Conservation (phyloP, 805 yeast species). For the Schizosaccharomyces osmophilus region DNA sequence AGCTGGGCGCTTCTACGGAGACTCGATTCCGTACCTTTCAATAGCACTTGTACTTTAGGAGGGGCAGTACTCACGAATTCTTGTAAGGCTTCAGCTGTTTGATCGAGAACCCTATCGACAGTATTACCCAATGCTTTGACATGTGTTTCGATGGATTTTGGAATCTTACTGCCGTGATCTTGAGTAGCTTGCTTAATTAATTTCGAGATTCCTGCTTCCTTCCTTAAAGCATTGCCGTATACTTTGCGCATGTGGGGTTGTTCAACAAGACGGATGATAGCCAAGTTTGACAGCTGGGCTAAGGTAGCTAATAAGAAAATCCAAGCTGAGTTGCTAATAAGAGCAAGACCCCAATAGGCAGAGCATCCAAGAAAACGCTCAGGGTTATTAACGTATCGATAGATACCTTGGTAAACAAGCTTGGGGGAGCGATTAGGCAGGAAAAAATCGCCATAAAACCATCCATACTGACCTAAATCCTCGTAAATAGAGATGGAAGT, state of each 20-base stretch:
- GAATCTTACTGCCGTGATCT: constrained; percentile 9
- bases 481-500: constrained; percentile 42
- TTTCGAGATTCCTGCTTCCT: constrained; percentile 23
- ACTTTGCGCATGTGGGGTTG: constrained; percentile 53
- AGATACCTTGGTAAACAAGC: constrained; percentile 56
- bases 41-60: background rate
- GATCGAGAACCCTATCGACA: constrained; percentile 17
- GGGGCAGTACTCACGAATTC: constrained; percentile 15
- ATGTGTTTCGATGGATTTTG: constrained; percentile 9
- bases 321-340: constrained; percentile 27
- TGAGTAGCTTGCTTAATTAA: constrained; percentile 14
- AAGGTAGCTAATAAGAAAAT: constrained; percentile 29
- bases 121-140: constrained; percentile 13
- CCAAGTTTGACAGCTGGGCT: constrained; percentile 43
- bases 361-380: constrained; percentile 57
- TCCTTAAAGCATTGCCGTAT: constrained; percentile 39
- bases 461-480: constrained; percentile 62
- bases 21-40: background rate
- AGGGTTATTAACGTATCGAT: constrained; percentile 60
- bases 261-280: constrained; percentile 50
- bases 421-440: constrained; percentile 24
- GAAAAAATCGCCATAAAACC: constrained; percentile 76
- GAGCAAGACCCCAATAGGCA: constrained; percentile 50
- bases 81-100: constrained; percentile 22
- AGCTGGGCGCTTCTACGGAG: background rate